Base-by-base conservation (phyloP, 768 basidiomycete species). In the Grammothele lineata region DNA sequence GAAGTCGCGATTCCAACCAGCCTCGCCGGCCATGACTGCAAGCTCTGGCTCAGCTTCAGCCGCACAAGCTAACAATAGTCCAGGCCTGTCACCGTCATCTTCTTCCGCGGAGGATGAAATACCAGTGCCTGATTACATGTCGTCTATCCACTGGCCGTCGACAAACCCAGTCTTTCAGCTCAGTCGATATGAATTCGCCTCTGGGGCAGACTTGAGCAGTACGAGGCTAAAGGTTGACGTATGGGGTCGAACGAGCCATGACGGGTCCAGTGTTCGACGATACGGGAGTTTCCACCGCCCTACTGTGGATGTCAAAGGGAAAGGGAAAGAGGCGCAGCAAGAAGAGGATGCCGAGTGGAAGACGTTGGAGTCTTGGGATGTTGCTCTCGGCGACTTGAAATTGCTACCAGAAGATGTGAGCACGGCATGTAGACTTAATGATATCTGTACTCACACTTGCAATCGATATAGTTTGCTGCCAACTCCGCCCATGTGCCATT, bases 141-240 rank as follows among this genome's bases (percentile, higher is more conserved):
- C 92, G 2, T 74, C 79, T 0, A 73, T 89, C 40, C 92, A 92
- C 61, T 74, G 70, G 19, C 86, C 91, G 4, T 94, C 92, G 1
- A 92, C 86, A 1, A 88, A 92, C 62, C 93, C 93, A 1, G 64
- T 70, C 19, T 95, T 92, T 56, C 45, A 71, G 1, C 66, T 87
- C 15, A 82, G 92, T 57, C 61, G 69, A 25, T 65, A 63, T 22
- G 81, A 83, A 40, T 83, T 84, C 57, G 70, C 76, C 0, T 63
- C 69, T 15, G 76, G 74, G 66, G 71, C 74, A 1, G 71, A 87
- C 57, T 61, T 76, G n/a, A 75, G 75, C 52, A 70, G 73, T 2
- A 66, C 74, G 38, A 70, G 57, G 34, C 57, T 90, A 49, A 77
- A 66, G 32, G 68, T 87, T 2, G 76, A 78, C 55, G 60, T 85